Percentiles rank a stretch among this genome's conserved stretches.
Evolutionary conservation across 139 green algal species (phyloP).

Genomic region (Coelastrella sp.): DNA sequence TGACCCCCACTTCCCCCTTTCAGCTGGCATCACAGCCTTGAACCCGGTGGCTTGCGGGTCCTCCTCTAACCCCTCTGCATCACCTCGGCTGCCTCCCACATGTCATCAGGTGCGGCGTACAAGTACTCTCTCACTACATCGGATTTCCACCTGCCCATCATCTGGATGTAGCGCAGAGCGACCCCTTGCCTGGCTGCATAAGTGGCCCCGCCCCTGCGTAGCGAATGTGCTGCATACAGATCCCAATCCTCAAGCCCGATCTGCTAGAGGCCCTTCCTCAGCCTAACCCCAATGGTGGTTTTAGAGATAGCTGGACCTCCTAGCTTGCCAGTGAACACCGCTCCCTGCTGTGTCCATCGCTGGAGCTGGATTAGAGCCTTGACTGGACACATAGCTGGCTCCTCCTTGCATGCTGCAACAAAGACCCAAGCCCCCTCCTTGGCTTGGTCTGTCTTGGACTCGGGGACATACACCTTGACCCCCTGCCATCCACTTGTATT

Average conservation of each 20-base stretch:
- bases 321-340: not conserved
- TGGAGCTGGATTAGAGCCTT: not conserved
- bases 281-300: not conserved
- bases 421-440: constrained; percentile 38
- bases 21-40: too few relatives aligned
- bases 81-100: too few relatives aligned
- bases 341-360: not conserved
- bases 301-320: not conserved
- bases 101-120: not conserved
- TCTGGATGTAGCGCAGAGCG: not conserved
- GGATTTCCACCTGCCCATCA: constrained; percentile 28
- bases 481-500: too few relatives aligned
- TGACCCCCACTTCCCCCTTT: too few relatives aligned
- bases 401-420: not conserved
- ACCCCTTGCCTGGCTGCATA: not conserved
- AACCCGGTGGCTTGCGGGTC: too few relatives aligned
- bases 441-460: constrained; percentile 31
- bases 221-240: constrained; percentile 24
- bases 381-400: not conserved
- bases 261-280: constrained; percentile 26
- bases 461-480: constrained; percentile 7
- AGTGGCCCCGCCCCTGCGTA: constrained; percentile 25
- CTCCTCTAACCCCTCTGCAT: too few relatives aligned
- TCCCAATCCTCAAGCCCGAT: too few relatives aligned
- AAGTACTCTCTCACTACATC: constrained; percentile 35